Conservation (phyloP, 495 filamentous ascomycete genomes). For the Trichodelitschia bisporula region DNA sequence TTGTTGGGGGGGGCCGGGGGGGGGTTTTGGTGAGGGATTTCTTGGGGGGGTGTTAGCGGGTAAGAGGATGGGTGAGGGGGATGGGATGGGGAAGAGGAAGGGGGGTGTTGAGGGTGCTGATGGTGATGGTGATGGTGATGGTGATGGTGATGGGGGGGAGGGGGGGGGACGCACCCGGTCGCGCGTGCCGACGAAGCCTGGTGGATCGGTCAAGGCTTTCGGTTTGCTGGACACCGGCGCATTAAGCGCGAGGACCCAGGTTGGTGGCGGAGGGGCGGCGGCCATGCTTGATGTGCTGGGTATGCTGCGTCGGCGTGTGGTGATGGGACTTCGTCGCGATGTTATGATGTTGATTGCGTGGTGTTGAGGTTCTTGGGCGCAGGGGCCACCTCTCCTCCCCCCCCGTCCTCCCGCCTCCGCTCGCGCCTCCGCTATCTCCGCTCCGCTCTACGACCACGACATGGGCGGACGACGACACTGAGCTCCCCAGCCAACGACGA, state of each 20-base stretch:
- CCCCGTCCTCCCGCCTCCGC: background rate
- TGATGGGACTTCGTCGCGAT: too few species aligned
- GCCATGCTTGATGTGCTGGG: too few species aligned
- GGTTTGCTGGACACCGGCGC: constrained; percentile 32
- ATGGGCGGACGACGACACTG: constrained; percentile 1
- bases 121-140: too few species aligned
- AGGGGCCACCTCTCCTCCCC: background rate
- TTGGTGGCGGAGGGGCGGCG: constrained; percentile 35
- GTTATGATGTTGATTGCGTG: too few species aligned
- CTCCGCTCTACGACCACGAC: constrained; percentile 7
- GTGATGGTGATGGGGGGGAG: too few species aligned
- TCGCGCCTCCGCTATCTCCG: constrained; percentile 2
- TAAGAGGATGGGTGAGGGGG: too few species aligned
- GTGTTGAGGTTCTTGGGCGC: background rate
- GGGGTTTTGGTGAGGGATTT: constrained; percentile 18
- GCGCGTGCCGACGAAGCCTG: constrained; percentile 5
- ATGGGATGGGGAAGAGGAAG: too few species aligned
- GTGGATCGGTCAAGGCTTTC: constrained; percentile 18
- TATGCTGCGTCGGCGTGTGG: too few species aligned
- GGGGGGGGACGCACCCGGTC: too few species aligned
- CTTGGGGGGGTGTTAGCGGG: too few species aligned
- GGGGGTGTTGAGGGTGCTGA: too few species aligned
- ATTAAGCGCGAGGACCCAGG: constrained; percentile 63
- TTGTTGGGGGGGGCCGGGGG: constrained; percentile 30
- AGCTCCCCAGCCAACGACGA: constrained; percentile 5